phyloP scores from a whole-genome alignment of 768 basidiomycete genomes.

The Pulveroboletus sp. region DNA sequence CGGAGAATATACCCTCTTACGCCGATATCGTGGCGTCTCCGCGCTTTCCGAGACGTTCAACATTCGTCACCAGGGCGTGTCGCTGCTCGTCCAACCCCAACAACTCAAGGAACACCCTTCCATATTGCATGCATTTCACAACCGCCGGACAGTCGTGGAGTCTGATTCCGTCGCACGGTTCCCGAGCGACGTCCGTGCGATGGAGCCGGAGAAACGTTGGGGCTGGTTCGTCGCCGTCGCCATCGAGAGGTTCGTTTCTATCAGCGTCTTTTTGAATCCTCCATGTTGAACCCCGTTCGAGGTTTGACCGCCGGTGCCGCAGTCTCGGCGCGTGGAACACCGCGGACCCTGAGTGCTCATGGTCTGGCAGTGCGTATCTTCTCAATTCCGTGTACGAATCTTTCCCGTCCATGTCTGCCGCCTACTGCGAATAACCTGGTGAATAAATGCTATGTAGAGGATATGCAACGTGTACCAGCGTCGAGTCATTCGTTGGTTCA shows the following conservation, averaged over 20 bases:
- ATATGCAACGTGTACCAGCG: background rate
- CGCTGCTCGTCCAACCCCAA: constrained; percentile 17
- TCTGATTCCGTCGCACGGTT: constrained; percentile 8
- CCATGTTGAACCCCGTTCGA: background rate
- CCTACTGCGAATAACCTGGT: background rate
- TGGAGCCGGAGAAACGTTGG: constrained; percentile 32
- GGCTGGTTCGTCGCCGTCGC: constrained; percentile 36
- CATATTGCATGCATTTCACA: constrained; percentile 26
- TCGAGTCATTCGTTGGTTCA: background rate
- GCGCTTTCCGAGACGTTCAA: constrained; percentile 13
- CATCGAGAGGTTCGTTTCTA: constrained; percentile 29
- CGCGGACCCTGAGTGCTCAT: constrained; percentile 26
- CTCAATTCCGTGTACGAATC: constrained; percentile 33
- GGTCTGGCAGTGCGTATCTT: constrained; percentile 39
- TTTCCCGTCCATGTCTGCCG: background rate
- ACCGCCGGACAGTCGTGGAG: constrained; percentile 21
- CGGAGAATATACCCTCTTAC: constrained; percentile 1
- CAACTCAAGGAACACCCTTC: constrained; percentile 31
- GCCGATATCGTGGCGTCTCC: background rate
- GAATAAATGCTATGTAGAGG: constrained; percentile 26
- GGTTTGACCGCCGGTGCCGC: constrained; percentile 35
- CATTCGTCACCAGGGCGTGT: constrained; percentile 4
- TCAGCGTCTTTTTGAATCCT: background rate
- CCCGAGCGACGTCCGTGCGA: constrained; percentile 3
- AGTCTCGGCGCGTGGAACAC: background rate